phyloP scores from a whole-genome alignment of 2,329 filamentous ascomycete species.

The Cytospora piceicola region DNA sequence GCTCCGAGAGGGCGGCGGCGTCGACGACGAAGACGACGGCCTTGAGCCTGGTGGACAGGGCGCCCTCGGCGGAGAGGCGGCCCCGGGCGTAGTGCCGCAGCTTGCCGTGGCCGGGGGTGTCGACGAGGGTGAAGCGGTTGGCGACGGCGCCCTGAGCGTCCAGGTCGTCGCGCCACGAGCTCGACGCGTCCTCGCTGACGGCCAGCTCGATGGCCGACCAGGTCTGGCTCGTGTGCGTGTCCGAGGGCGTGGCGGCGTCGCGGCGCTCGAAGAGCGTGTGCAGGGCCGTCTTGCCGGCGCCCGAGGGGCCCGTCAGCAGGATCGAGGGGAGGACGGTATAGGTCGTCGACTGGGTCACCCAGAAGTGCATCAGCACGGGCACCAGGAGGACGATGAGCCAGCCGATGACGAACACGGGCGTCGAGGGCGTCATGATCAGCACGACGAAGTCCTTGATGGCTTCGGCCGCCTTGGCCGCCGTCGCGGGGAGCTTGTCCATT shows the following conservation, averaged over 20 bases:
- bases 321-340: conserved; percentile 75
- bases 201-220: conserved; percentile 59
- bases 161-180: conserved; percentile 57
- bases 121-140: conserved; percentile 75
- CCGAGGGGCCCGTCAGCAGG: conserved; percentile 78
- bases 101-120: conserved; percentile 96
- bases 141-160: conserved; percentile 59
- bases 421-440: conserved; percentile 62
- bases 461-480: conserved; percentile 47
- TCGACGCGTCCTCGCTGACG: conserved; percentile 51
- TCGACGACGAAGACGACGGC: conserved; percentile 91
- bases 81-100: conserved; percentile 72
- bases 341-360: conserved; percentile 69
- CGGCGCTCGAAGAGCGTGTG: conserved; percentile 73
- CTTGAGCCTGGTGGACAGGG: conserved; percentile 53
- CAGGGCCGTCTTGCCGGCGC: conserved; percentile 85
- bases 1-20: conserved; percentile 67
- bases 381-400: conserved; percentile 70
- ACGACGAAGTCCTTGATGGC: conserved; percentile 49
- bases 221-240: conserved; percentile 61
- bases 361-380: conserved; percentile 76
- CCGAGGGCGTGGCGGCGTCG: conserved; percentile 38
- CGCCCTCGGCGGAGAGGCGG: conserved; percentile 45
- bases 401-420: conserved; percentile 68
- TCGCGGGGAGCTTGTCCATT: conserved; percentile 28